These are phyloP conservation scores for Colletotrichum chrysophilum DNA, from an alignment of 2,329 filamentous ascomycete genomes.

Conservation along the genomic window DNA sequence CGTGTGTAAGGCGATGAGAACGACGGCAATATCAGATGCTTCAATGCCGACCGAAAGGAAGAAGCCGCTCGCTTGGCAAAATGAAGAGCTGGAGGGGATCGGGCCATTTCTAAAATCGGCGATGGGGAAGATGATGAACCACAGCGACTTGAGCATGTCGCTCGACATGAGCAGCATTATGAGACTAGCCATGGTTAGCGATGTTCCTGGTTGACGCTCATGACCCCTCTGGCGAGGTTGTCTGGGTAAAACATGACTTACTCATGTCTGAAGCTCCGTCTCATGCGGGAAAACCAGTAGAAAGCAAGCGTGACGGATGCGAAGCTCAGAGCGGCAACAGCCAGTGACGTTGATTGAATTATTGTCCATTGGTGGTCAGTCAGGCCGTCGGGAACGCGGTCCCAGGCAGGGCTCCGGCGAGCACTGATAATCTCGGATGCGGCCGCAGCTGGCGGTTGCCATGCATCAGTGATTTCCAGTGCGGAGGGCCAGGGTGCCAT, in stretches of 20 bases:
- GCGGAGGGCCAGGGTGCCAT: constrained; percentile 13
- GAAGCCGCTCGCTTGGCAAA: constrained; percentile 75
- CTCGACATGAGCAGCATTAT: constrained; percentile 77
- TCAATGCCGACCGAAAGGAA: constrained; percentile 71
- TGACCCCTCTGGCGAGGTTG: not conserved
- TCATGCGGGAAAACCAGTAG: constrained; percentile 78
- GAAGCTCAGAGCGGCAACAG: constrained; percentile 58
- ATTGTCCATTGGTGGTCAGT: constrained; percentile 16
- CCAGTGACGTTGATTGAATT: constrained; percentile 36
- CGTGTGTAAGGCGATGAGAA: constrained; percentile 77
- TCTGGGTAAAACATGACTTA: constrained; percentile 40
- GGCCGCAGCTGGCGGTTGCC: not conserved
- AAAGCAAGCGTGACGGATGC: constrained; percentile 60
- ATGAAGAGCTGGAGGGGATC: constrained; percentile 54
- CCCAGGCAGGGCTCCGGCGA: not conserved
- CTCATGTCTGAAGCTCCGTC: constrained; percentile 76
- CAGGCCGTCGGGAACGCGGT: constrained; percentile 6
- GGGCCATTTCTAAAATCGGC: constrained; percentile 59
- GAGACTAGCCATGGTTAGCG: constrained; percentile 53
- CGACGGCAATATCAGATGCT: constrained; percentile 72
- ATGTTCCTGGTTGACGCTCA: not conserved
- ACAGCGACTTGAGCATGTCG: constrained; percentile 73
- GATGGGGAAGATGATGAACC: constrained; percentile 70
- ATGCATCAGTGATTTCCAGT: not conserved
- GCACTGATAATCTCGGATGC: not conserved